Conservation (phyloP, 805 yeast species). For the Nakazawaea molendinolei region DNA sequence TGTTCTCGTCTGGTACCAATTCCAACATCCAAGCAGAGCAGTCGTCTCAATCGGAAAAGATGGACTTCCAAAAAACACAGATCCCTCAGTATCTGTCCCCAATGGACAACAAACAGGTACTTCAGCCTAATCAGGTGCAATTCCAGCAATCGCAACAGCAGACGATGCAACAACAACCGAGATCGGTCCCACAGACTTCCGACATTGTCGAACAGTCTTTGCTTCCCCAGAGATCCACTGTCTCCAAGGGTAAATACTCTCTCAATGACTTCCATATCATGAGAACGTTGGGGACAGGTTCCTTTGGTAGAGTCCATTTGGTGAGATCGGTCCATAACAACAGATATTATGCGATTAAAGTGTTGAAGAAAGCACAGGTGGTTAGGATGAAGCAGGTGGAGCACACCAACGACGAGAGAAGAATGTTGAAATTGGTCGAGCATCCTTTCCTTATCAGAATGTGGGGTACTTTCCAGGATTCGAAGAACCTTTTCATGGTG, state of each 20-base stretch:
- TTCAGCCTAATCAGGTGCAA: constrained; percentile 4
- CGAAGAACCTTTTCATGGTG: constrained; percentile 50
- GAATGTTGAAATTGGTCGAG: constrained; percentile 51
- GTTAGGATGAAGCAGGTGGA: constrained; percentile 59
- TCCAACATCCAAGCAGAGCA: no score
- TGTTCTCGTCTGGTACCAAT: background rate
- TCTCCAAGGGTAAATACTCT: constrained; percentile 52
- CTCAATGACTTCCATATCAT: constrained; percentile 48
- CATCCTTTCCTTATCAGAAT: constrained; percentile 55
- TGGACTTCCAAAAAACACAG: no score
- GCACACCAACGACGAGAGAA: constrained; percentile 56
- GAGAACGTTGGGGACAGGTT: constrained; percentile 55
- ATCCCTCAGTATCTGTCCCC: constrained; percentile 6
- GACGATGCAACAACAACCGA: constrained; percentile 12
- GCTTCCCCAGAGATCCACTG: constrained; percentile 24
- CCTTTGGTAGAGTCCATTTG: constrained; percentile 55
- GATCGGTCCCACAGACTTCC: constrained; percentile 6
- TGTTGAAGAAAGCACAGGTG: constrained; percentile 49
- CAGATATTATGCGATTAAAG: constrained; percentile 54
- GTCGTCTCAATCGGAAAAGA: constrained; percentile 5
- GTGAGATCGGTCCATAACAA: constrained; percentile 54
- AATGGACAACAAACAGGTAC: constrained; percentile 9
- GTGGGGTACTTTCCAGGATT: constrained; percentile 66
- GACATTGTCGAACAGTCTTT: constrained; percentile 11
- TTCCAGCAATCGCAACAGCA: constrained; percentile 14